Conservation (phyloP, 257 asterid genomes). For the Penstemon newberryi region DNA sequence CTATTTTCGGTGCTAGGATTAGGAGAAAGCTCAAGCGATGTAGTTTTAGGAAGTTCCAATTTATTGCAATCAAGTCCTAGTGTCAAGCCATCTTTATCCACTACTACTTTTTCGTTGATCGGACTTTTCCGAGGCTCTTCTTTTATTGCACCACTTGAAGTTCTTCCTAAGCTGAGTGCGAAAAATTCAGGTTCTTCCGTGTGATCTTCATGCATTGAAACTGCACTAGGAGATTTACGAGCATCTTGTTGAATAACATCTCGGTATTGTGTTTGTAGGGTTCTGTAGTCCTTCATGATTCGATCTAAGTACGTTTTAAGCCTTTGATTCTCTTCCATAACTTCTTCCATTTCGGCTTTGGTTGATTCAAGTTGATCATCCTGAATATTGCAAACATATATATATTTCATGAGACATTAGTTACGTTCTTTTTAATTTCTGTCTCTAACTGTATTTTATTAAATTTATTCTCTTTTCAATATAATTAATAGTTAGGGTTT, state of each 20-base stretch:
- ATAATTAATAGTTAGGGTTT: no score
- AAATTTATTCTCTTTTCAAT: no score
- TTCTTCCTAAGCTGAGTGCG: conserved; percentile 71
- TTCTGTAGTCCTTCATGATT: conserved; percentile 62
- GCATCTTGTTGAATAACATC: conserved; percentile 48
- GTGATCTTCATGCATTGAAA: conserved; percentile 12
- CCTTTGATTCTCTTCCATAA: conserved; percentile 77
- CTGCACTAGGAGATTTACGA: conserved; percentile 22
- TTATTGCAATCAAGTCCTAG: conserved; percentile 61
- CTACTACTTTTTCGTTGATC: conserved; percentile 28
- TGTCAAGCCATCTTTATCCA: conserved; percentile 47
- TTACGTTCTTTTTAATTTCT: neutral
- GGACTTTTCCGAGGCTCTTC: conserved; percentile 30
- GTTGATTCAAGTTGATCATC: conserved; percentile 56
- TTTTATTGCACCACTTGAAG: conserved; percentile 44
- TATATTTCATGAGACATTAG: neutral
- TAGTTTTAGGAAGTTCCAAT: conserved; percentile 33
- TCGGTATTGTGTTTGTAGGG: conserved; percentile 68
- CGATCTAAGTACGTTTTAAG: conserved; percentile 57
- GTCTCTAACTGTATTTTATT: neutral
- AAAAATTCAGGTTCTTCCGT: conserved; percentile 41
- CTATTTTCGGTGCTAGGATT: conserved; percentile 54
- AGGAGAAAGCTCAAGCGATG: conserved; percentile 33
- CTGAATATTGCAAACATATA: conserved; percentile 29
- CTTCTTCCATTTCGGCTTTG: conserved; percentile 73